Evolutionary conservation across 129 eudicot genomes (phyloP).

Genomic region (Chrysanthemum makinoi): DNA sequence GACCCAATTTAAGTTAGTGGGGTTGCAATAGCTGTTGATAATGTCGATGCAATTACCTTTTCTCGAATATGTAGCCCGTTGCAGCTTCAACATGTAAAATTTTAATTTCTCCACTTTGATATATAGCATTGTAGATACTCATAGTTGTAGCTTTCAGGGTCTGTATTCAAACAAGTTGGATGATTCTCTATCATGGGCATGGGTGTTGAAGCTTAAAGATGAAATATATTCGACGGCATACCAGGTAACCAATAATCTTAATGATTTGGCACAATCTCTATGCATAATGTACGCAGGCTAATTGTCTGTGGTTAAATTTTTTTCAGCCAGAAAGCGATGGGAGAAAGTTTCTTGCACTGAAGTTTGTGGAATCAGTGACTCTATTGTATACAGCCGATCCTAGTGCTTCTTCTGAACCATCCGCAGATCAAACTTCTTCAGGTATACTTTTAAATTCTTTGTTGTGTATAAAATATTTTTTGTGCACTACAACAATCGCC

Average conservation of each 20-base stretch:
- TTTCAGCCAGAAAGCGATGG: slow-evolving; percentile 78
- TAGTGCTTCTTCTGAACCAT: slow-evolving; percentile 57
- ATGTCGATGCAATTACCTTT: too few relatives aligned
- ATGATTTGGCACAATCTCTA: slow-evolving; percentile 9
- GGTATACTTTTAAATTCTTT: too few relatives aligned
- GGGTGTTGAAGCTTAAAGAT: slow-evolving; percentile 73
- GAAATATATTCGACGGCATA: slow-evolving; percentile 78
- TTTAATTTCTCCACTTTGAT: not conserved
- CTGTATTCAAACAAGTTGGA: slow-evolving; percentile 64
- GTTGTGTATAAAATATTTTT: too few relatives aligned
- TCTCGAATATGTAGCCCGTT: too few relatives aligned
- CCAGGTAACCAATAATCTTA: slow-evolving; percentile 46
- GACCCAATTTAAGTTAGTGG: too few relatives aligned
- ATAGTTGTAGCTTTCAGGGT: slow-evolving; percentile 51
- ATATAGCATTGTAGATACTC: slow-evolving; percentile 11
- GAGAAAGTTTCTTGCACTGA: slow-evolving; percentile 79
- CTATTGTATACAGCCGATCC: slow-evolving; percentile 94
- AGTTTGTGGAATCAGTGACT: slow-evolving; percentile 73
- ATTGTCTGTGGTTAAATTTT: slow-evolving; percentile 19
- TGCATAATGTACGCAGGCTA: slow-evolving; percentile 21
- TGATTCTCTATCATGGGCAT: slow-evolving; percentile 68
- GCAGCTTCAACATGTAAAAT: too few relatives aligned
- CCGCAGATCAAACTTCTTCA: too few relatives aligned
- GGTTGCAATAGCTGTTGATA: too few relatives aligned
- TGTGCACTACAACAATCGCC: too few relatives aligned